These are phyloP conservation scores for Myxozyma monticola DNA, from an alignment of 805 yeast genomes.

Conservation along the genomic window DNA sequence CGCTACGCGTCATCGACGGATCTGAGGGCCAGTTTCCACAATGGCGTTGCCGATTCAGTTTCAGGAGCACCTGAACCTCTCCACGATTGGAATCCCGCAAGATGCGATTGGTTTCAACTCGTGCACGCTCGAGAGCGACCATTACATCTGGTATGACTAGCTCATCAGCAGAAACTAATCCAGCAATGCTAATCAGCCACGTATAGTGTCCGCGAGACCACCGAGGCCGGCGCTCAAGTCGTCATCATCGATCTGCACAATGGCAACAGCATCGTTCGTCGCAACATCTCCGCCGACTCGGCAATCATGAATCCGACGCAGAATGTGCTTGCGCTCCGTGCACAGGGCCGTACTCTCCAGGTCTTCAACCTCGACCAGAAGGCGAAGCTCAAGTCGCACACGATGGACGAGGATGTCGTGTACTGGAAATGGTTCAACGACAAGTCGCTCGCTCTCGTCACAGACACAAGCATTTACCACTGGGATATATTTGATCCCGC, in stretches of 20 bases:
- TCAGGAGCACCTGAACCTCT: slow-evolving; percentile 89
- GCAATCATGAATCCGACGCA: slow-evolving; percentile 95
- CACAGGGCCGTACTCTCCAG: slow-evolving; percentile 94
- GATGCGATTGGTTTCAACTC: slow-evolving; percentile 86
- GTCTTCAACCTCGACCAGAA: slow-evolving; percentile 86
- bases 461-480: slow-evolving; percentile 69
- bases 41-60: slow-evolving; percentile 87
- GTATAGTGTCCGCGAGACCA: slow-evolving; percentile 43
- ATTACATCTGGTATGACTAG: slow-evolving; percentile 67
- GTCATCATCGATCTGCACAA: slow-evolving; percentile 85
- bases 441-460: slow-evolving; percentile 75
- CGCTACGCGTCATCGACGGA: too few species aligned
- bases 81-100: slow-evolving; percentile 81
- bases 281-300: slow-evolving; percentile 95
- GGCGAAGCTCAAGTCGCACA: slow-evolving; percentile 84
- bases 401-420: slow-evolving; percentile 82
- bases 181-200: background rate
- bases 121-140: slow-evolving; percentile 91
- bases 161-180: background rate
- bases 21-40: background rate
- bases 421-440: slow-evolving; percentile 93
- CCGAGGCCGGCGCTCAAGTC: slow-evolving; percentile 65
- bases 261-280: slow-evolving; percentile 77
- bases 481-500: slow-evolving; percentile 85
- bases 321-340: slow-evolving; percentile 87